Evolutionary conservation across 2,329 filamentous ascomycete genomes (phyloP).

Genomic region (Cladobotryum protrusum): DNA sequence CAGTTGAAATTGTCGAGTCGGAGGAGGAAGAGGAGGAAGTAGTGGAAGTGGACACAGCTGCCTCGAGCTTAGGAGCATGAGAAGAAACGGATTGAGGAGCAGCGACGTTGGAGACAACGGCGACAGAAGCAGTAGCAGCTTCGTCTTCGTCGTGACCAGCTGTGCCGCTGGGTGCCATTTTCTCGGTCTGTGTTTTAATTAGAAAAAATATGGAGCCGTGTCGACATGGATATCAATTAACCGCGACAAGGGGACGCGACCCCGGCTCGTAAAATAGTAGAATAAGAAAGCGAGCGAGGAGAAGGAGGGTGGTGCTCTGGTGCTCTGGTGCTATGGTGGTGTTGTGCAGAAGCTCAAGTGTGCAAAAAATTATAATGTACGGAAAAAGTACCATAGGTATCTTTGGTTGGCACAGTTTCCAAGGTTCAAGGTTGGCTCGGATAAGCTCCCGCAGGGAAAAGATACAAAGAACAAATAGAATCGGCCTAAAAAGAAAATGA

Average conservation of each 20-base stretch:
- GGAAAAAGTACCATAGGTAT: not conserved
- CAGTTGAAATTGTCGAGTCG: slow-evolving; percentile 9
- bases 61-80: slow-evolving; percentile 2
- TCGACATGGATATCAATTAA: slow-evolving; percentile 22
- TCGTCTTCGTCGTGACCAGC: slow-evolving; percentile 15
- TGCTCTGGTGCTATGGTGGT: slow-evolving; percentile 7
- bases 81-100: slow-evolving; percentile 16
- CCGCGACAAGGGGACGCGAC: slow-evolving; percentile 21
- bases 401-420: too few species aligned
- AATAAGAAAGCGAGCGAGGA: slow-evolving; percentile 9
- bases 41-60: not conserved
- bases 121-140: slow-evolving; percentile 11
- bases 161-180: slow-evolving; percentile 23
- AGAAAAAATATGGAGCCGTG: slow-evolving; percentile 32
- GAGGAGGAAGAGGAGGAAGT: slow-evolving; percentile 4
- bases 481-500: not conserved
- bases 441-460: not conserved
- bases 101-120: slow-evolving; percentile 11
- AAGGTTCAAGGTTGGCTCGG: not conserved
- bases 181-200: slow-evolving; percentile 24
- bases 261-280: slow-evolving; percentile 21
- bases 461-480: not conserved
- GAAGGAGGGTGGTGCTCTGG: slow-evolving; percentile 4
- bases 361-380: slow-evolving; percentile 7
- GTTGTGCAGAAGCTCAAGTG: slow-evolving; percentile 9